Percentiles rank a stretch among this genome's conserved stretches.
These are phyloP conservation scores for Penicillium thymicola DNA, from an alignment of 2,329 filamentous ascomycete genomes.

Conservation along the genomic window DNA sequence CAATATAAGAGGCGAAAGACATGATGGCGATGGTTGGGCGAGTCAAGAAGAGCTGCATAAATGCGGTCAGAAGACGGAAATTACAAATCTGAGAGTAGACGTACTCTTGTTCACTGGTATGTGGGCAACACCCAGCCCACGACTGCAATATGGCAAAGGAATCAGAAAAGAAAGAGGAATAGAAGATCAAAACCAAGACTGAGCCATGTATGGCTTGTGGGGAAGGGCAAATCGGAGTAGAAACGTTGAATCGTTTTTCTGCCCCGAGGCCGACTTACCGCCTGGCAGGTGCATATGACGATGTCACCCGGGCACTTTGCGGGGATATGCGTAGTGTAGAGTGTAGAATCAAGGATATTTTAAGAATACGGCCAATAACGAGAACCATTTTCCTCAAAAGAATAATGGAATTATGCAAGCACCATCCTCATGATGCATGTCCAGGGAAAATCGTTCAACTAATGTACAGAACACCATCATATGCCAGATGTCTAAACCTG, in stretches of 20 bases:
- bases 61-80: constrained; percentile 2
- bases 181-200: constrained; percentile 3
- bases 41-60: constrained; percentile 1
- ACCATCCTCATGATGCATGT: constrained; percentile 10
- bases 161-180: not conserved
- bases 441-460: constrained; percentile 23
- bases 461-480: constrained; percentile 38
- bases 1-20: constrained; percentile 60
- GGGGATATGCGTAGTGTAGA: not conserved
- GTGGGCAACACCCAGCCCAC: not conserved
- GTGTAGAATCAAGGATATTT: not conserved
- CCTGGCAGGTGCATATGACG: constrained; percentile 22
- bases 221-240: constrained; percentile 13
- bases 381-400: not conserved
- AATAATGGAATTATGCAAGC: constrained; percentile 18
- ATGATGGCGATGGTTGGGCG: constrained; percentile 43
- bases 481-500: constrained; percentile 25
- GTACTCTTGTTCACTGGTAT: not conserved
- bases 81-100: not conserved
- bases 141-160: not conserved
- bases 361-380: not conserved
- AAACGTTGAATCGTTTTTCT: constrained; percentile 22
- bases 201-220: constrained; percentile 9
- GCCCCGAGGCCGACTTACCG: constrained; percentile 26
- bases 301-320: constrained; percentile 12